Percentiles rank a stretch among this genome's conserved stretches.
phyloP scores from a whole-genome alignment of 345 rosid species.

The Brassica incana region DNA sequence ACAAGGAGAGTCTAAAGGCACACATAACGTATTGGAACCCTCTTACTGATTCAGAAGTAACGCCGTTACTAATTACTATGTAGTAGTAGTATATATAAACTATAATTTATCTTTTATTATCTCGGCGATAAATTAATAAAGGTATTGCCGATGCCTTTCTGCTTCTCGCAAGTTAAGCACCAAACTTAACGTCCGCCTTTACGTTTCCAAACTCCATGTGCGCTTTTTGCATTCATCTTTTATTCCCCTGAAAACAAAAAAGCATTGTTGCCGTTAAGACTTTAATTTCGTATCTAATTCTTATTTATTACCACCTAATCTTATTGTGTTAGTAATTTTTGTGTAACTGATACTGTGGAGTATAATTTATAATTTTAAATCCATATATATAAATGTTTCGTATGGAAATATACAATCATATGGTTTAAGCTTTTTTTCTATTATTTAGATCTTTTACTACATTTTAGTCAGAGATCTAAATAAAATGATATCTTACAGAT shows the following conservation, averaged over 20 bases:
- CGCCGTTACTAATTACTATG: slow-evolving; percentile 29
- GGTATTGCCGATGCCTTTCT: slow-evolving; percentile 37
- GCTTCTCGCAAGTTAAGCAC: slow-evolving; percentile 44
- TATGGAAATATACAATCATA: not conserved
- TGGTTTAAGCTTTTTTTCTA: not conserved
- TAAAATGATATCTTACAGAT: not conserved
- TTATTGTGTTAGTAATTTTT: not conserved
- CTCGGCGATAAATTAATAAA: slow-evolving; percentile 8
- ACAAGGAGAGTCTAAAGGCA: slow-evolving; percentile 34
- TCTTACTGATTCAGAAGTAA: slow-evolving; percentile 22
- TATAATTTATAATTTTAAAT: not conserved
- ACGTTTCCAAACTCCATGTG: slow-evolving; percentile 47
- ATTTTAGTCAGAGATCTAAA: not conserved
- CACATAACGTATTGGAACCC: slow-evolving; percentile 31
- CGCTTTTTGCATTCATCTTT: slow-evolving; percentile 19
- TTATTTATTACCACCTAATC: slow-evolving; percentile 1
- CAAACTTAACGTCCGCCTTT: slow-evolving; percentile 36
- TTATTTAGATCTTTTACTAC: not conserved
- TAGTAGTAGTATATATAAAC: not conserved
- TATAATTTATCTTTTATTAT: not conserved
- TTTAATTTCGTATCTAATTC: slow-evolving; percentile 30
- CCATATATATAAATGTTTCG: not conserved
- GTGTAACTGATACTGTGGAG: not conserved
- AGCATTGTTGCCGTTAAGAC: slow-evolving; percentile 35
- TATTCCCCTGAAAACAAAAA: not conserved